A percentile compares a stretch with the other conserved stretches of the same genome.
Conservation (phyloP, 2,329 filamentous ascomycete genomes). For the Bipolaris cookei region DNA sequence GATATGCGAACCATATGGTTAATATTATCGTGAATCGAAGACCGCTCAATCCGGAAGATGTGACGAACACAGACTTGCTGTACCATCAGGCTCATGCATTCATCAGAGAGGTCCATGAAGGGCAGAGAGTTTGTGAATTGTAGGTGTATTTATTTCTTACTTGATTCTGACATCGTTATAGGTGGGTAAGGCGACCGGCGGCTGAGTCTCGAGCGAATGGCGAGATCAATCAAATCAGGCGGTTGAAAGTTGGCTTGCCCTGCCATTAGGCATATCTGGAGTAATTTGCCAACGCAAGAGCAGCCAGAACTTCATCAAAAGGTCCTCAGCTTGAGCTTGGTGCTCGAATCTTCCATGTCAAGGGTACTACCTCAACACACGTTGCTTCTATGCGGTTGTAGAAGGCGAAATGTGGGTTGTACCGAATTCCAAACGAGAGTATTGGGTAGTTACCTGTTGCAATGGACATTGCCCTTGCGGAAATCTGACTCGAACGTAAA, state of each 20-base stretch:
- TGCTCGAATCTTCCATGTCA: not conserved
- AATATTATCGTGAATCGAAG: not conserved
- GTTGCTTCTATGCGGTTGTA: not conserved
- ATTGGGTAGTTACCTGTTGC: slow-evolving; percentile 14
- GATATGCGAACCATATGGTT: not conserved
- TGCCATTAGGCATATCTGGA: slow-evolving; percentile 29
- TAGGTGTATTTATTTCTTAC: not conserved
- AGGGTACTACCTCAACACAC: not conserved
- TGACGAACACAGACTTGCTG: not conserved
- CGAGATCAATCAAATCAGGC: slow-evolving; percentile 34
- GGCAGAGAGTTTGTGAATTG: not conserved
- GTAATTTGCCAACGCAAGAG: slow-evolving; percentile 4
- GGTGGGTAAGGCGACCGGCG: slow-evolving; percentile 21
- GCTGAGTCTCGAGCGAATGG: slow-evolving; percentile 18
- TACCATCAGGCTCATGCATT: not conserved
- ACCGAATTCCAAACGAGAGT: slow-evolving; percentile 6
- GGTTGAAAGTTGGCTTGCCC: slow-evolving; percentile 35
- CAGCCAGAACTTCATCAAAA: not conserved
- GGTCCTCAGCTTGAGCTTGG: not conserved
- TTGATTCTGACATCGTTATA: slow-evolving; percentile 11
- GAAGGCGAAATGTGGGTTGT: not conserved
- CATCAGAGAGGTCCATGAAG: not conserved
- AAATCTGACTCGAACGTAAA: slow-evolving; percentile 27
- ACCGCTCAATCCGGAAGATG: not conserved
- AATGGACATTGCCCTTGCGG: slow-evolving; percentile 3